Conservation (phyloP, 108 stramenopile species). For the Nannochloropsis salina region DNA sequence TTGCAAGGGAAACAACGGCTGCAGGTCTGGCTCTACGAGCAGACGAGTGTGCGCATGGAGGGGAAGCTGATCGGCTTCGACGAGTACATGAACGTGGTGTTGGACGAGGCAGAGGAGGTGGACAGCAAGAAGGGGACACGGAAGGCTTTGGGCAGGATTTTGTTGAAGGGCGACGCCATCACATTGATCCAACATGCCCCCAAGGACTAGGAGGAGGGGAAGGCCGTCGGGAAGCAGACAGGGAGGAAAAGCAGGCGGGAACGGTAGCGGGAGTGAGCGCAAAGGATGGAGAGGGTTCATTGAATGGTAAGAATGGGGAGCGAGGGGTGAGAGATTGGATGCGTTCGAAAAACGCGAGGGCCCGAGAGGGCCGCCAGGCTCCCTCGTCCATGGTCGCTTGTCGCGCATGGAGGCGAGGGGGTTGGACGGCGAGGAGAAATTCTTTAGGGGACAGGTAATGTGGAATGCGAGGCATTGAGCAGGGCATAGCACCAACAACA, state of each 20-base stretch:
- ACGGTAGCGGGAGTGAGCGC: not conserved
- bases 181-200: constrained; percentile 70
- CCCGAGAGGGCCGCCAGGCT: no score
- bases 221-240: not conserved
- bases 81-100: constrained; percentile 89
- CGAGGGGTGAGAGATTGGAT: no score
- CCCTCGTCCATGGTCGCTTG: no score
- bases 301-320: no score
- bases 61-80: constrained; percentile 83
- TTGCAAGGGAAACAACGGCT: constrained; percentile 81
- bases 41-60: constrained; percentile 89
- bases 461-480: no score
- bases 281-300: no score
- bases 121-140: constrained; percentile 45
- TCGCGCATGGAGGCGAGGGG: no score
- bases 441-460: no score
- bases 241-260: not conserved
- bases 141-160: constrained; percentile 63
- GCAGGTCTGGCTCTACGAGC: constrained; percentile 95
- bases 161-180: constrained; percentile 97
- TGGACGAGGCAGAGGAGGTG: constrained; percentile 90
- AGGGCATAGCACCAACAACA: no score
- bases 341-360: no score
- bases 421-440: no score
- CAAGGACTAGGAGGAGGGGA: not conserved